These are phyloP conservation scores for Tricholoma saponaceum DNA, from an alignment of 768 basidiomycete species.

Conservation along the genomic window DNA sequence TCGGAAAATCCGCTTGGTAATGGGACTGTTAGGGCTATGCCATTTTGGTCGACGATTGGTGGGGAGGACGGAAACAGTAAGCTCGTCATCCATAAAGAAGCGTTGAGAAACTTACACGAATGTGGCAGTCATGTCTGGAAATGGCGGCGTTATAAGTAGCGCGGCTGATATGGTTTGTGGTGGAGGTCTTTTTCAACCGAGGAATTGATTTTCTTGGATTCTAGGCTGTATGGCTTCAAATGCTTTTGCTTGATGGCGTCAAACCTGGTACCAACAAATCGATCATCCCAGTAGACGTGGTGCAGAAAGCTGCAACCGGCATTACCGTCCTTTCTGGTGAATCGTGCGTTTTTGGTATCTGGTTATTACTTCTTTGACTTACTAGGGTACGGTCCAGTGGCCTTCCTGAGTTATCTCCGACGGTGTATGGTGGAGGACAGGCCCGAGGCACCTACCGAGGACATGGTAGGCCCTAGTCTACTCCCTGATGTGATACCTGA, in stretches of 20 bases:
- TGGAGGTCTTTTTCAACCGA: no score
- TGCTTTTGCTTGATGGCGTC: slow-evolving; percentile 19
- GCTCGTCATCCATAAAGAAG: not conserved
- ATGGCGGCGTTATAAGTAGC: slow-evolving; percentile 25
- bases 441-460: slow-evolving; percentile 19
- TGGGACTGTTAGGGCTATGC: slow-evolving; percentile 7
- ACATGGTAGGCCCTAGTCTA: slow-evolving; percentile 13
- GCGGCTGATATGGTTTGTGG: slow-evolving; percentile 21
- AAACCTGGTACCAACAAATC: slow-evolving; percentile 20
- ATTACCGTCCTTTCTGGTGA: slow-evolving; percentile 14
- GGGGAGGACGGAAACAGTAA: slow-evolving; percentile 23
- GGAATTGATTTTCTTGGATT: not conserved
- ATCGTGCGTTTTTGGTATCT: not conserved
- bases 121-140: slow-evolving; percentile 21
- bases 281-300: slow-evolving; percentile 21
- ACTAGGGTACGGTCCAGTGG: slow-evolving; percentile 6
- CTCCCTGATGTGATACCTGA: not conserved
- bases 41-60: slow-evolving; percentile 17
- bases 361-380: not conserved
- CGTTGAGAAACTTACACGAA: not conserved
- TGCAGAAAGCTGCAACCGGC: slow-evolving; percentile 19
- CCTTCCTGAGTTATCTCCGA: slow-evolving; percentile 18
- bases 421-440: slow-evolving; percentile 27
- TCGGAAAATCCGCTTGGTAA: slow-evolving; percentile 18
- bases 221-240: slow-evolving; percentile 22